A percentile compares a stretch with the other conserved stretches of the same genome.
Conservation (phyloP, 805 yeast species). For the Cyberlindnera mississippiensis region DNA sequence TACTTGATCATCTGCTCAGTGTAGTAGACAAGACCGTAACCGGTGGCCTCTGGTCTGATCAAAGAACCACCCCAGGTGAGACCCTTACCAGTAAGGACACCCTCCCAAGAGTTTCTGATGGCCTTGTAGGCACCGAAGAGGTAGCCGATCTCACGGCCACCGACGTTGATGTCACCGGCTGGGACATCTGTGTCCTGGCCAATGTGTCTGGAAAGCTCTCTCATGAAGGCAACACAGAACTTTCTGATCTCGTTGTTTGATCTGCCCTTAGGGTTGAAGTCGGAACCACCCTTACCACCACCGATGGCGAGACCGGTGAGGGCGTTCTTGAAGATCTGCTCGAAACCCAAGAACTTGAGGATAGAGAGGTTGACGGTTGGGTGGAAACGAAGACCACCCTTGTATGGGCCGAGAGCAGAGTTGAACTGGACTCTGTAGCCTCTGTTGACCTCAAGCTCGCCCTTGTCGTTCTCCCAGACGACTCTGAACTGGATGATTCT, state of each 20-base stretch:
- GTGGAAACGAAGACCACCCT: constrained; percentile 98
- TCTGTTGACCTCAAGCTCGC: constrained; percentile 87
- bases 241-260: constrained; percentile 92
- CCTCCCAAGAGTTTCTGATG: constrained; percentile 89
- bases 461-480: constrained; percentile 95
- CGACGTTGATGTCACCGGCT: constrained; percentile 99
- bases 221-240: constrained; percentile 94
- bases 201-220: constrained; percentile 92
- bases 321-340: constrained; percentile 98
- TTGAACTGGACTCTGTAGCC: constrained; percentile 99
- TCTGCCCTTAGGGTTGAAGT: constrained; percentile 95
- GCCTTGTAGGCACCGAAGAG: constrained; percentile 95
- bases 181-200: constrained; percentile 98
- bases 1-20: constrained; percentile 96
- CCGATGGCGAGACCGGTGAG: constrained; percentile 97
- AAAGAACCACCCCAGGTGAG: constrained; percentile 98
- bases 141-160: constrained; percentile 73
- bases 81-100: constrained; percentile 98
- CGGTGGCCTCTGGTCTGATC: constrained; percentile 99
- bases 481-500: constrained; percentile 96
- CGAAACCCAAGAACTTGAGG: constrained; percentile 94
- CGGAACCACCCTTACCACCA: constrained; percentile 99
- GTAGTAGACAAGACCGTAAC: constrained; percentile 95
- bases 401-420: constrained; percentile 98
- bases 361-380: constrained; percentile 94